Base-by-base conservation (phyloP, 2,329 filamentous ascomycete species). In the Scopulariopsis brevicaulis region DNA sequence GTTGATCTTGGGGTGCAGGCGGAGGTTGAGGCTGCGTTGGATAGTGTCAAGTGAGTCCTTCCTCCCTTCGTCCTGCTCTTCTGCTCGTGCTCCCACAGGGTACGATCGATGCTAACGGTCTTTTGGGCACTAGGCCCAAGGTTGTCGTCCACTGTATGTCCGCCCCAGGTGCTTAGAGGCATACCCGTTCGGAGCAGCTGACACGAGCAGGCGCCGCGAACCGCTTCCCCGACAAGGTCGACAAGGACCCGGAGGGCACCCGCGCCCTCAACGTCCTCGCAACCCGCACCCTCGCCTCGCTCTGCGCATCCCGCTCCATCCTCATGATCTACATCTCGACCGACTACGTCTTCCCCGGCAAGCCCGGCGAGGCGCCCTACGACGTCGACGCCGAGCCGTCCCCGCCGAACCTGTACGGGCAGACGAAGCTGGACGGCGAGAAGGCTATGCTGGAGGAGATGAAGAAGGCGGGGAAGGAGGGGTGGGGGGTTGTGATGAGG, bases 181-280 rank as follows among this genome's bases (percentile, higher is more conserved):
- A 46, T 20, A 15, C 18, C 10, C 43, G 4, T 22, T 48, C 15
- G 22, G 14, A 48, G 18, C 15, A 48, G 46, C 20, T 24, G 22
- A 50, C 46, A 7, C 8, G 28, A 4, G 6, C 62, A 92, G 88
- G 88, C 68, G 92, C 91, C 48, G 91, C 91, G 53, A 92, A 96
- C 70, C 84, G 90, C 61, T 95, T 87, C 66, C 91, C 92, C 2
- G 91, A 96, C 71, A 87, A 87, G 68, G 93, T 91, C 66, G 87
- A 91, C 65, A 80, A 82, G 62, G 83, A 96, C 68, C 91, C 90
- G 2, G 81, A 85, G 60, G 87, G 83, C 57, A 89, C 90, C 3
- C 81, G 80, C 60, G 79, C 79, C 20, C 76, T 95, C 65, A 96
- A 96, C 66, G 83, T 93, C 14, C 77, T 82, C 3, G 87, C 90